These are phyloP conservation scores for Fusarium hainanense DNA, from an alignment of 2,329 filamentous ascomycete genomes.

Conservation along the genomic window DNA sequence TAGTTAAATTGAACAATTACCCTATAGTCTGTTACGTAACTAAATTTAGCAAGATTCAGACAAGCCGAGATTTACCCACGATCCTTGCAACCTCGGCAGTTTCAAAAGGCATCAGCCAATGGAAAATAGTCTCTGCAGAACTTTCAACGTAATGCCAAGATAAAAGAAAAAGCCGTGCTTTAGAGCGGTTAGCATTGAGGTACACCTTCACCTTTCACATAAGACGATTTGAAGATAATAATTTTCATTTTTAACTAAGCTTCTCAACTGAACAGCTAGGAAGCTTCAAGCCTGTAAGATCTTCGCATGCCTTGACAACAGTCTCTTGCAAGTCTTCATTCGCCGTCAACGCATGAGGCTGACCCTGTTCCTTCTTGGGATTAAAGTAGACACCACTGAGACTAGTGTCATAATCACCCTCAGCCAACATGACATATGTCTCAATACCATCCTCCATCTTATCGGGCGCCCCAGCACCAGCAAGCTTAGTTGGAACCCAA, in stretches of 20 bases:
- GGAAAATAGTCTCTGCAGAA: rapidly evolving
- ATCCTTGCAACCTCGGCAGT: neutral
- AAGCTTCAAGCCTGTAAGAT: slow-evolving; percentile 29
- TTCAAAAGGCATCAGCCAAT: neutral
- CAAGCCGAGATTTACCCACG: neutral
- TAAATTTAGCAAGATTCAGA: too few species aligned
- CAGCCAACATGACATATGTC: slow-evolving; percentile 37
- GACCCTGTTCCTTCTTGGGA: slow-evolving; percentile 31
- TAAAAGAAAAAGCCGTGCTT: neutral
- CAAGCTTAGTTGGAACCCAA: slow-evolving; percentile 40
- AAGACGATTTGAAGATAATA: neutral
- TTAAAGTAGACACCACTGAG: slow-evolving; percentile 36
- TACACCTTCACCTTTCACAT: neutral
- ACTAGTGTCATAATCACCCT: slow-evolving; percentile 35
- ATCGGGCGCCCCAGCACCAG: slow-evolving; percentile 7
- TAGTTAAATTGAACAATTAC: neutral
- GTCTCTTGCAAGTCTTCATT: slow-evolving; percentile 29
- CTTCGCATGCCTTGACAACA: slow-evolving; percentile 30
- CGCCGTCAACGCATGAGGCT: slow-evolving; percentile 20
- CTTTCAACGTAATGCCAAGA: neutral
- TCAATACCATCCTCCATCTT: slow-evolving; percentile 40
- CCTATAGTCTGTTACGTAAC: neutral
- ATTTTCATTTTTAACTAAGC: neutral
- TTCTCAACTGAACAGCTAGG: neutral
- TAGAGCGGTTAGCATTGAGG: neutral